phyloP scores from a whole-genome alignment of 169 alveolate species.

The Miamiensis avidus region DNA sequence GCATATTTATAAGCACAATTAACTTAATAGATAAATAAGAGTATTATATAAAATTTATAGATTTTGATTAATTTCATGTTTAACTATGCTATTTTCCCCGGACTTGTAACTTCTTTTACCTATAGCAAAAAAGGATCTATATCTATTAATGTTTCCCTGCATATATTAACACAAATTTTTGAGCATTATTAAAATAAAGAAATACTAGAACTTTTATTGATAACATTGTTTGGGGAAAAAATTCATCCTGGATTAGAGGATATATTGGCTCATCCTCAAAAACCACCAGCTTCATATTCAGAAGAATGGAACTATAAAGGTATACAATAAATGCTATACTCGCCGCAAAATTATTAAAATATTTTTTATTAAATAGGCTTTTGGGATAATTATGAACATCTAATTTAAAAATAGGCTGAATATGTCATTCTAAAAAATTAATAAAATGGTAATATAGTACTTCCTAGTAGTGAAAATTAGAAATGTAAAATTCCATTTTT shows the following conservation, averaged over 20 bases:
- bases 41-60: no score
- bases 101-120: not conserved
- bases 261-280: not conserved
- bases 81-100: not conserved
- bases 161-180: not conserved
- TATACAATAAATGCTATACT: no score
- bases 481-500: no score
- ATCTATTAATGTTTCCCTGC: not conserved
- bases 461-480: no score
- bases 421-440: not conserved
- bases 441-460: not conserved
- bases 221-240: not conserved
- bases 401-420: not conserved
- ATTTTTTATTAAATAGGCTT: not conserved
- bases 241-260: not conserved
- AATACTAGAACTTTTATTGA: not conserved
- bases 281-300: not conserved
- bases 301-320: not conserved
- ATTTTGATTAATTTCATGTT: not conserved
- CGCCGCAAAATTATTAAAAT: no score
- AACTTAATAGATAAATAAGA: not conserved
- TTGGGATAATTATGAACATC: not conserved
- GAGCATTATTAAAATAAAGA: not conserved
- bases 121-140: not conserved
- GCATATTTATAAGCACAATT: no score